A percentile compares a stretch with the other conserved stretches of the same genome.
phyloP scores from a whole-genome alignment of 208 protist species.

The Leishmania arabica region DNA sequence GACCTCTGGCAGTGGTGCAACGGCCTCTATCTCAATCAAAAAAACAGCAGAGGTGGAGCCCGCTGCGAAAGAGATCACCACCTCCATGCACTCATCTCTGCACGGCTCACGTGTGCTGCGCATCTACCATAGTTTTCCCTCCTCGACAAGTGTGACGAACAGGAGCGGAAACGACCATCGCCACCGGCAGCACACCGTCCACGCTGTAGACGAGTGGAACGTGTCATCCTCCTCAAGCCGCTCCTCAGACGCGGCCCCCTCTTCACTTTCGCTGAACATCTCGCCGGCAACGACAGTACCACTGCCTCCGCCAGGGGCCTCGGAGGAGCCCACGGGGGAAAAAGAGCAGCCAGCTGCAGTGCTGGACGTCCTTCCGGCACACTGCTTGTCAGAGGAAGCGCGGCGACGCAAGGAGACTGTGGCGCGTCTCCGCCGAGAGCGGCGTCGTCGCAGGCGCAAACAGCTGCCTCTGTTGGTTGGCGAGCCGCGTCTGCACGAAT shows the following conservation, averaged over 20 bases:
- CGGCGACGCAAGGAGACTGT: conserved; percentile 3
- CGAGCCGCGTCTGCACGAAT: conserved; percentile 43
- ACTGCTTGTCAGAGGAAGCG: not conserved
- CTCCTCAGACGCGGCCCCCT: conserved; percentile 6
- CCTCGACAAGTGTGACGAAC: not conserved
- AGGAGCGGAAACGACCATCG: conserved; percentile 2
- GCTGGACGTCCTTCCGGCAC: not conserved
- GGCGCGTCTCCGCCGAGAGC: conserved; percentile 26
- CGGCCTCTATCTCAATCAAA: conserved; percentile 14
- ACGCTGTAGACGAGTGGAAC: conserved; percentile 28
- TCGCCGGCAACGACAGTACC: not conserved
- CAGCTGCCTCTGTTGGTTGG: conserved; percentile 55
- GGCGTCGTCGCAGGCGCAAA: conserved; percentile 16
- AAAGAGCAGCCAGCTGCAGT: not conserved
- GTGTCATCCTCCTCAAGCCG: conserved; percentile 19
- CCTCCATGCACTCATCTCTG: conserved; percentile 12
- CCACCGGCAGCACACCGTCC: conserved; percentile 7
- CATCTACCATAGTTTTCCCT: conserved; percentile 31
- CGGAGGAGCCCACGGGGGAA: not conserved
- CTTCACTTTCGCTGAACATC: not conserved
- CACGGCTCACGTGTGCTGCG: conserved; percentile 25
- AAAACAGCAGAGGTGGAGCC: not conserved
- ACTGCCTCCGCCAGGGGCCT: not conserved
- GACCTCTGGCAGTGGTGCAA: not conserved
- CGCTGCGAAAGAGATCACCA: not conserved